Evolutionary conservation across 257 asterid species (phyloP).

Genomic region (Solanum sejunctum): DNA sequence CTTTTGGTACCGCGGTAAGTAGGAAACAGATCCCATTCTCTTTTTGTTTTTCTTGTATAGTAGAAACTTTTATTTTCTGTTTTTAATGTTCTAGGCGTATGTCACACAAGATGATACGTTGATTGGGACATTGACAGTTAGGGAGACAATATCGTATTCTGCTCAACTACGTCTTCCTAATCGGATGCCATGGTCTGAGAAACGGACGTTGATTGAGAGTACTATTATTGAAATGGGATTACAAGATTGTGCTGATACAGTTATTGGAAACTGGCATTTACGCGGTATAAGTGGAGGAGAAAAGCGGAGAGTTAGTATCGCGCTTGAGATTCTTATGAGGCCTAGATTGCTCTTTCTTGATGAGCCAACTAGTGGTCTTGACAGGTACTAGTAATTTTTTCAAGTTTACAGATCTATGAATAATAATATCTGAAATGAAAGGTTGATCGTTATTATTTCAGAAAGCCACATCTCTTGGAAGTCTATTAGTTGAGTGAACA

Average conservation of each 20-base stretch:
- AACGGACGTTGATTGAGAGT: constrained; percentile 69
- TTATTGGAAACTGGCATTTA: constrained; percentile 91
- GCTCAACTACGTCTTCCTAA: constrained; percentile 82
- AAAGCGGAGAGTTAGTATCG: constrained; percentile 89
- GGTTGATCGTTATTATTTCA: background rate
- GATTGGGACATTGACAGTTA: constrained; percentile 88
- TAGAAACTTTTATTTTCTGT: background rate
- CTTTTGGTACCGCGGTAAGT: constrained; percentile 87
- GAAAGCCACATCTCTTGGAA: background rate
- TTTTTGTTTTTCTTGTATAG: background rate
- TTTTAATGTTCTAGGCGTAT: constrained; percentile 44
- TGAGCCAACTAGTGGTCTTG: constrained; percentile 97
- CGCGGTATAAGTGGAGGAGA: constrained; percentile 96
- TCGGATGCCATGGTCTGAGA: constrained; percentile 70
- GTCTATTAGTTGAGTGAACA: background rate
- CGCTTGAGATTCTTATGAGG: constrained; percentile 81
- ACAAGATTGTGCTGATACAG: constrained; percentile 95
- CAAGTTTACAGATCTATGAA: background rate
- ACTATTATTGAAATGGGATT: constrained; percentile 96
- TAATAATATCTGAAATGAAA: background rate
- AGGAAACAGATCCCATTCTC: background rate
- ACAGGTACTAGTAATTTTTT: constrained; percentile 33
- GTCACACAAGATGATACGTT: constrained; percentile 94
- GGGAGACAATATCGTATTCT: constrained; percentile 77
- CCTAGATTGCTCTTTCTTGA: constrained; percentile 91